Evolutionary conservation across 2,329 filamentous ascomycete species (phyloP).

Genomic region (Pseudocercospora fuligena): DNA sequence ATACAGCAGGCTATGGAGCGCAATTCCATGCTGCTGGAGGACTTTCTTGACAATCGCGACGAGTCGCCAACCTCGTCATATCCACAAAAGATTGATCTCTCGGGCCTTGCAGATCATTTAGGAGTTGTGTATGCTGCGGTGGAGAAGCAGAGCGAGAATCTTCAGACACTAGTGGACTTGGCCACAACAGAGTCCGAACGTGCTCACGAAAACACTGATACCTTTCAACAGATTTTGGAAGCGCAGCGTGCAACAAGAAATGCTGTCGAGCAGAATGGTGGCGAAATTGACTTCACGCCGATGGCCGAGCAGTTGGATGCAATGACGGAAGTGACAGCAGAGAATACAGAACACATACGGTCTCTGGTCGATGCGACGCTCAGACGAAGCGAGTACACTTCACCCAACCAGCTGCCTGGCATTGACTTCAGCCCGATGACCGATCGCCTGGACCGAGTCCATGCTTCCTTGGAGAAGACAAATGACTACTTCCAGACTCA

Average conservation of each 20-base stretch:
- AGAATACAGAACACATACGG: slow-evolving; percentile 29
- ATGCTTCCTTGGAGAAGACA: slow-evolving; percentile 28
- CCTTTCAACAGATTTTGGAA: slow-evolving; percentile 26
- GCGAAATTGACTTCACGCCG: slow-evolving; percentile 29
- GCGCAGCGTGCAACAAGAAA: slow-evolving; percentile 29
- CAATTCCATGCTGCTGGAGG: slow-evolving; percentile 33
- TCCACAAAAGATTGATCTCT: slow-evolving; percentile 16
- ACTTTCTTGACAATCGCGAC: slow-evolving; percentile 29
- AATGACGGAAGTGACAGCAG: slow-evolving; percentile 27
- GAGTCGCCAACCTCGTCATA: slow-evolving; percentile 13
- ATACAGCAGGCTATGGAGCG: slow-evolving; percentile 36
- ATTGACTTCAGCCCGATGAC: slow-evolving; percentile 37
- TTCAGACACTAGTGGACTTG: slow-evolving; percentile 23
- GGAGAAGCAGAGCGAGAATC: slow-evolving; percentile 18
- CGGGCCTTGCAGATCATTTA: slow-evolving; percentile 18
- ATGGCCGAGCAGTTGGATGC: slow-evolving; percentile 31
- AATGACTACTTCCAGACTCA: slow-evolving; percentile 10
- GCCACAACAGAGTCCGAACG: not conserved
- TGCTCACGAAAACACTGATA: slow-evolving; percentile 7
- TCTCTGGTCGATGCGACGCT: slow-evolving; percentile 17
- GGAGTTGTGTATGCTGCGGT: slow-evolving; percentile 19
- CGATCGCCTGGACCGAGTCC: slow-evolving; percentile 32
- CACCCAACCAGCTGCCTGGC: slow-evolving; percentile 9
- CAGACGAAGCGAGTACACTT: slow-evolving; percentile 11
- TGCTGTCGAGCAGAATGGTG: slow-evolving; percentile 20